phyloP scores from a whole-genome alignment of 2,329 filamentous ascomycete species.

The Fusarium napiforme region DNA sequence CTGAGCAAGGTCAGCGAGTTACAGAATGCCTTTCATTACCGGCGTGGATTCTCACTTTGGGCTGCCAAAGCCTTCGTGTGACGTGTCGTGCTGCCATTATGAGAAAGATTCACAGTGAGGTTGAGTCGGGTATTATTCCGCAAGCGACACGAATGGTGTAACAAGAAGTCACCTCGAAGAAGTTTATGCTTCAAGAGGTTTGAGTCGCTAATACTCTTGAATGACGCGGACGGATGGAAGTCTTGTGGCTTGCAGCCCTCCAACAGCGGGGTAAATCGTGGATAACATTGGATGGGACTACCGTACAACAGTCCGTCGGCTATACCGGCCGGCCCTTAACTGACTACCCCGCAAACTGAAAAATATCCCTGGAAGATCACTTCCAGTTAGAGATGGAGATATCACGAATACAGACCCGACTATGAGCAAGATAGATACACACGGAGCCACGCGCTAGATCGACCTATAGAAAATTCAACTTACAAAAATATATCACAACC shows the following conservation, averaged over 20 bases:
- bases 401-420: too few relatives aligned
- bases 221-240: background rate
- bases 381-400: background rate
- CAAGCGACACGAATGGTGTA: background rate
- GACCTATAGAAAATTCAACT: background rate
- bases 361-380: rapidly evolving
- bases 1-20: background rate
- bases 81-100: background rate
- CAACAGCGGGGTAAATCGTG: background rate
- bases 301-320: too few relatives aligned
- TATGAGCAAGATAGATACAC: too few relatives aligned
- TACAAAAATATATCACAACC: background rate
- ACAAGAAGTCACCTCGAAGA: rapidly evolving
- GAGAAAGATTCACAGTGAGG: too few relatives aligned
- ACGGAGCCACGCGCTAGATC: too few relatives aligned
- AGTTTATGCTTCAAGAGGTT: background rate
- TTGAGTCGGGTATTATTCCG: background rate
- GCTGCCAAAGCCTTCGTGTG: background rate
- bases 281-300: too few relatives aligned
- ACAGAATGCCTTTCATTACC: too few relatives aligned
- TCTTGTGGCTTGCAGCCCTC: background rate
- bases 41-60: background rate
- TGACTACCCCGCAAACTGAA: background rate
- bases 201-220: background rate
- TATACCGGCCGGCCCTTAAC: background rate